Evolutionary conservation across 148 eudicot genomes (phyloP).

Genomic region (Rhododendron ovatum): DNA sequence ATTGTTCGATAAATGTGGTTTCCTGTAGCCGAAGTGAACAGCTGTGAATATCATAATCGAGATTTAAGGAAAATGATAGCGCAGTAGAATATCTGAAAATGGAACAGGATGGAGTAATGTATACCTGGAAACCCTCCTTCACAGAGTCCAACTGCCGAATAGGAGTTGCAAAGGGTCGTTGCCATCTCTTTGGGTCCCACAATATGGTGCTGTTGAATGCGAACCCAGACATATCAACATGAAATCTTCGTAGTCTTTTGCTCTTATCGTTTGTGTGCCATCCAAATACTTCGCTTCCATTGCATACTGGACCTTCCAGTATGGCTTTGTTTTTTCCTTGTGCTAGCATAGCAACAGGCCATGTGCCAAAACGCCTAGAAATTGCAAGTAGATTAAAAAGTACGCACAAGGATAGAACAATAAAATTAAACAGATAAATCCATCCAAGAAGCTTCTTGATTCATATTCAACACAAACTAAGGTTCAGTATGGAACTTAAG

Average conservation of each 20-base stretch:
- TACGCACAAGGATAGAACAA: neutral
- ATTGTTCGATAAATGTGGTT: slow-evolving; percentile 88
- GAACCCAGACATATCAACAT: slow-evolving; percentile 98
- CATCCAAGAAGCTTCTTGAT: neutral
- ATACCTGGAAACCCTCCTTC: slow-evolving; percentile 95
- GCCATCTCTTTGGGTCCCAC: slow-evolving; percentile 96
- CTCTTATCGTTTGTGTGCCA: slow-evolving; percentile 99
- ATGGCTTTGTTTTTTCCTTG: slow-evolving; percentile 80
- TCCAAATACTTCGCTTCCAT: slow-evolving; percentile 71
- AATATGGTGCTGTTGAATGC: slow-evolving; percentile 96
- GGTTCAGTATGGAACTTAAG: neutral
- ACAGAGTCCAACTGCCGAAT: slow-evolving; percentile 80
- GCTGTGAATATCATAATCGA: neutral
- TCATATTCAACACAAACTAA: neutral
- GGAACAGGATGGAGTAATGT: neutral
- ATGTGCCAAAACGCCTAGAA: slow-evolving; percentile 93
- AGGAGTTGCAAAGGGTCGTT: slow-evolving; percentile 54
- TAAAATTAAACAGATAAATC: neutral
- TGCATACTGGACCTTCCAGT: slow-evolving; percentile 92
- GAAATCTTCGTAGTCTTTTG: slow-evolving; percentile 84
- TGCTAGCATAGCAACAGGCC: slow-evolving; percentile 98
- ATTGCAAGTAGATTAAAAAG: neutral
- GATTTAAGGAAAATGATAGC: neutral
- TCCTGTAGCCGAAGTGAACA: slow-evolving; percentile 43
- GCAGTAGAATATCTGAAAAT: neutral